These are phyloP conservation scores for Talaromyces sp. DNA, from an alignment of 2,329 filamentous ascomycete genomes.

Conservation along the genomic window DNA sequence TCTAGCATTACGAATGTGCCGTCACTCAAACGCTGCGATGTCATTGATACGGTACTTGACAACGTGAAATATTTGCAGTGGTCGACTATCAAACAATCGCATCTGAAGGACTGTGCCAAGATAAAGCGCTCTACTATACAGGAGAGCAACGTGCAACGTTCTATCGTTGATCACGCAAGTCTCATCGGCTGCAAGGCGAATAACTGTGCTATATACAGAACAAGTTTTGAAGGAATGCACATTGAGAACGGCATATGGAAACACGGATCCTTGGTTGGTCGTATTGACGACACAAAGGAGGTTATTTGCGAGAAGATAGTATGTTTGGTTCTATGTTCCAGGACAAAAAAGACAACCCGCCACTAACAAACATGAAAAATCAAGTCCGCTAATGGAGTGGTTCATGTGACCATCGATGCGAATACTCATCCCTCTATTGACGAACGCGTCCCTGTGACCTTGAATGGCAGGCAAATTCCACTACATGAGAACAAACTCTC, in stretches of 20 bases:
- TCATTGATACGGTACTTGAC: conserved; percentile 3
- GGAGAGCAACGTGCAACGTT: conserved; percentile 6
- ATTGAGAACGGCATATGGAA: conserved; percentile 18
- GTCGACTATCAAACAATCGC: conserved; percentile 7
- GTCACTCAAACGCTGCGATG: conserved; percentile 5
- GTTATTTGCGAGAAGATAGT: background rate
- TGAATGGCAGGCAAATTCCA: background rate
- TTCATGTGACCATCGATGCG: background rate
- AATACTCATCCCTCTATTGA: background rate
- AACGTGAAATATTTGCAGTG: background rate
- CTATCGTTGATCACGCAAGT: conserved; percentile 1
- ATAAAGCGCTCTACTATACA: conserved; percentile 5
- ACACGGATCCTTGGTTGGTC: conserved; percentile 13
- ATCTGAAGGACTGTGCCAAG: conserved; percentile 7
- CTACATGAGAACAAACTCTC: background rate
- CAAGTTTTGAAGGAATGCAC: conserved; percentile 13
- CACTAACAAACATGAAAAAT: background rate
- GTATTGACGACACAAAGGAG: conserved; percentile 9
- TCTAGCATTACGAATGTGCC: conserved; percentile 4
- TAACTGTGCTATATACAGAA: conserved; percentile 14
- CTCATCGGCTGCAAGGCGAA: conserved; percentile 12
- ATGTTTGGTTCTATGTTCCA: background rate
- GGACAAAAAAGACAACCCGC: background rate
- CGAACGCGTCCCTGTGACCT: background rate
- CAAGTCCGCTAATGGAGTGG: background rate